Evolutionary conservation across 495 filamentous ascomycete species (phyloP).

Genomic region (Barbatosphaeria neglecta): DNA sequence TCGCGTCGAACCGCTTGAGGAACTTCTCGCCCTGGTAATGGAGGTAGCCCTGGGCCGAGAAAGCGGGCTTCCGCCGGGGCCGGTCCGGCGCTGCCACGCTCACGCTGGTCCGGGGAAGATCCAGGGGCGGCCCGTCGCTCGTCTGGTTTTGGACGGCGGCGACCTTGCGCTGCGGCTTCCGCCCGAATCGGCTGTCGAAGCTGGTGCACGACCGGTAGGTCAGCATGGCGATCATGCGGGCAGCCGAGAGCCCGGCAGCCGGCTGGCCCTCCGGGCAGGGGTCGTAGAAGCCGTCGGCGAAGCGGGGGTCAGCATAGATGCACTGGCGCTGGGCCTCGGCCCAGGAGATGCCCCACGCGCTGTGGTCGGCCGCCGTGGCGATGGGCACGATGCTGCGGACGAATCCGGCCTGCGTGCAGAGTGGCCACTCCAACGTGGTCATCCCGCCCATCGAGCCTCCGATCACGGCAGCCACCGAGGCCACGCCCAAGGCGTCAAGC

Average conservation of each 20-base stretch:
- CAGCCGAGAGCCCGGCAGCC: constrained; percentile 17
- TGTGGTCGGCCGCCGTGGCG: constrained; percentile 21
- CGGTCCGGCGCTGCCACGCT: background rate
- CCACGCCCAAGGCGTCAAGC: constrained; percentile 21
- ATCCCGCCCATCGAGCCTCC: constrained; percentile 29
- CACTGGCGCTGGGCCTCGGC: constrained; percentile 23
- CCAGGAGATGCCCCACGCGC: constrained; percentile 28
- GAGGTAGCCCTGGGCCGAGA: constrained; percentile 24
- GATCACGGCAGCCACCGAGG: constrained; percentile 19
- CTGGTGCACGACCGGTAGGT: constrained; percentile 24
- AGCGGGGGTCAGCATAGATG: constrained; percentile 20
- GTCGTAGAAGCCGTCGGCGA: constrained; percentile 21
- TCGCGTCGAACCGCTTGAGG: constrained; percentile 24
- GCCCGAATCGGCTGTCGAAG: constrained; percentile 22
- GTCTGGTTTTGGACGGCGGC: constrained; percentile 1
- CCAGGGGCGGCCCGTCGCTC: constrained; percentile 8
- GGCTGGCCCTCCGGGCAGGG: constrained; percentile 18
- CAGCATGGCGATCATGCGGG: constrained; percentile 29
- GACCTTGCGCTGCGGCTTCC: constrained; percentile 10
- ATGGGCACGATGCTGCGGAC: constrained; percentile 21
- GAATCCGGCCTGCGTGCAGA: constrained; percentile 15
- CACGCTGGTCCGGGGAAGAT: constrained; percentile 3
- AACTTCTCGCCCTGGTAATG: constrained; percentile 29
- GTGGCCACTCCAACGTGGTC: constrained; percentile 25
- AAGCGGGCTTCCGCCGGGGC: constrained; percentile 5